Percentiles rank a stretch among this genome's conserved stretches.
Evolutionary conservation across 176 grass and related monocot genomes (phyloP).

Genomic region (Hyparrhenia diplandra): DNA sequence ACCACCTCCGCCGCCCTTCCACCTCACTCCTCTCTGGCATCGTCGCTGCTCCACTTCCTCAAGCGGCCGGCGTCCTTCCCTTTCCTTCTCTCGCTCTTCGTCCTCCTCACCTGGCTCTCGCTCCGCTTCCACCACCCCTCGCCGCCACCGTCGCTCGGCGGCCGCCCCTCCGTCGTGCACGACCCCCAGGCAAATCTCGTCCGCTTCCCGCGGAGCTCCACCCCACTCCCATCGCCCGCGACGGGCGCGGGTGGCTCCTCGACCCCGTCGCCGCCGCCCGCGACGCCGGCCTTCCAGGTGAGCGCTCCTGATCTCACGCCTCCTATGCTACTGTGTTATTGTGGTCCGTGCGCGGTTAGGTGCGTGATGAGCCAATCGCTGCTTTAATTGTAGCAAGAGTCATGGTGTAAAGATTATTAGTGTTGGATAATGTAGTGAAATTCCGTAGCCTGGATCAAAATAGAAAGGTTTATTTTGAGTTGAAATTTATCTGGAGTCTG

Average conservation of each 20-base stretch:
- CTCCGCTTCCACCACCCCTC: conserved; percentile 57
- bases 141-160: not conserved
- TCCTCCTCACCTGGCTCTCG: conserved; percentile 79
- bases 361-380: not conserved
- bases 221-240: conserved; percentile 58
- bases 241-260: conserved; percentile 66
- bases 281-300: conserved; percentile 54
- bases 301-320: not conserved
- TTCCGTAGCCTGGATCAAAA: not conserved
- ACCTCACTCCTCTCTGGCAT: conserved; percentile 10
- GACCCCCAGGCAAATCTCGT: conserved; percentile 53
- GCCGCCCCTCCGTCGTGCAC: not conserved
- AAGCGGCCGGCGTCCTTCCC: conserved; percentile 66
- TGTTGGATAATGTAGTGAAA: not conserved
- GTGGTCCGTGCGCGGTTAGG: not conserved
- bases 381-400: not conserved
- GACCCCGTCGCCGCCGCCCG: conserved; percentile 52
- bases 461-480: not conserved
- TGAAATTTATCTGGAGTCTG: not conserved
- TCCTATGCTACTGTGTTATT: not conserved
- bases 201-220: conserved; percentile 54
- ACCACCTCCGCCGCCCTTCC: not conserved
- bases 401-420: not conserved
- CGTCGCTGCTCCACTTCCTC: conserved; percentile 53
- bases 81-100: conserved; percentile 62